Base-by-base conservation (phyloP, 768 basidiomycete genomes). In the Punctularia strigosozonata region DNA sequence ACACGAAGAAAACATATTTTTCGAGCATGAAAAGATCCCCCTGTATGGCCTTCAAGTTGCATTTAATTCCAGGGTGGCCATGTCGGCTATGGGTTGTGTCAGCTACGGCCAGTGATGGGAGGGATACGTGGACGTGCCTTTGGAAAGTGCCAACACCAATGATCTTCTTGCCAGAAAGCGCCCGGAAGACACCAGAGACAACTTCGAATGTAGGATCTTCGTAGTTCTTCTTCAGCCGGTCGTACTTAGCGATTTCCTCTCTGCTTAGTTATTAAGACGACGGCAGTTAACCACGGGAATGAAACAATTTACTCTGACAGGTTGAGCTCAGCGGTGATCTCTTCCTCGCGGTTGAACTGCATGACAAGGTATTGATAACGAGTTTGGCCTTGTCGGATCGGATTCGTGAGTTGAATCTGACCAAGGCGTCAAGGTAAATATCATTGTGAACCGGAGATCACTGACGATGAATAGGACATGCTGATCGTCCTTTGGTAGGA, bases 21-120 rank as follows among this genome's bases (percentile, higher is more conserved):
- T 98, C 95, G 46, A 99, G 80, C 69, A 98, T 75, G 73, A 95
- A 98, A 23, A 99, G 76, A 56, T 97, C 91, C 43, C 95, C 95
- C 59, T 94, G 90, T 3, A 85, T 73, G 31, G 95, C 95, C 62
- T 98, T 98, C 49, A 98, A 70, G 58, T 97, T 95, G 50, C 89
- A 90, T 63, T 98, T 98, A 63, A 99, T 81, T n/a, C 89, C 88
- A 13, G 86, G 82, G 46, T 90, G 82, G 3, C 90, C 88, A 49
- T 83, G 80, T 22, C 84, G 87, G 49, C 90, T 94, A 46, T 7
- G 36, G 14, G 12, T 3, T 22, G 20, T 6, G 15, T 25, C 31
- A 26, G 18, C 33, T 32, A 14, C 18, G 10, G 10, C 6, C 12
- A 10, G 14, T 6, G 26, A 20, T 13, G 14, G 2, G 25, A 10